These are phyloP conservation scores for Simmondsia chinensis DNA, from an alignment of 148 eudicot genomes.

Conservation along the genomic window DNA sequence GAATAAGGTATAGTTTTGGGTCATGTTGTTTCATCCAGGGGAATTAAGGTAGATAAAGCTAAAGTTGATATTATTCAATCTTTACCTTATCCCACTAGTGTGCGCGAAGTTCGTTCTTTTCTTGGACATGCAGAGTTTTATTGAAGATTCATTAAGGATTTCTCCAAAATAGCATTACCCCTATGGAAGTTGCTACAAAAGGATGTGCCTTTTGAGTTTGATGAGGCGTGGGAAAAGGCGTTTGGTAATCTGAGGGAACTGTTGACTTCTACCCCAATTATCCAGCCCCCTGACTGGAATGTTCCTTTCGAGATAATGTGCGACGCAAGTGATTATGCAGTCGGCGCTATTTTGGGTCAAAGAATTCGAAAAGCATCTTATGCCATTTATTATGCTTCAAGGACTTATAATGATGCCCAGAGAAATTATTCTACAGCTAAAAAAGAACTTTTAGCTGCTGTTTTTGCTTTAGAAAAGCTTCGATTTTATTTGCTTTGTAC, in stretches of 20 bases:
- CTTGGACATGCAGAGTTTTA: constrained; percentile 2
- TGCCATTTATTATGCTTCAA: constrained; percentile 10
- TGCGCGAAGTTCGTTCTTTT: neutral
- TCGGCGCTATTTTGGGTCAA: constrained; percentile 4
- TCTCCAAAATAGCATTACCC: constrained; percentile 1
- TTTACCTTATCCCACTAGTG: neutral
- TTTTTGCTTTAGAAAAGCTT: constrained; percentile 9
- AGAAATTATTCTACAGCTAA: constrained; percentile 3
- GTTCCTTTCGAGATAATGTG: constrained; percentile 10
- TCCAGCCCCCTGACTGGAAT: neutral
- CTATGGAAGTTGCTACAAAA: constrained; percentile 4
- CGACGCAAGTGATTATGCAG: constrained; percentile 6
- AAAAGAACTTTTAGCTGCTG: neutral
- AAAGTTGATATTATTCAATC: neutral
- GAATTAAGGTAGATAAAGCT: neutral
- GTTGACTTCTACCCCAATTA: constrained; percentile 3
- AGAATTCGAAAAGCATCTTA: neutral
- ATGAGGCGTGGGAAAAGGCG: constrained; percentile 2
- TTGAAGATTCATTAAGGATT: constrained; percentile 1
- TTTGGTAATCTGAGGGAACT: constrained; percentile 2
- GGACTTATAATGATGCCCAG: constrained; percentile 1
- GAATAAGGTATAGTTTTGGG: neutral
- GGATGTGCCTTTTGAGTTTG: constrained; percentile 1
- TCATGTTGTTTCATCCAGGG: neutral
- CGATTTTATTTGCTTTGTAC: too few species aligned